Evolutionary conservation across 345 rosid species (phyloP), one percentile per base, ranked within the genome.

Genomic region (Eucalyptus globulus): DNA sequence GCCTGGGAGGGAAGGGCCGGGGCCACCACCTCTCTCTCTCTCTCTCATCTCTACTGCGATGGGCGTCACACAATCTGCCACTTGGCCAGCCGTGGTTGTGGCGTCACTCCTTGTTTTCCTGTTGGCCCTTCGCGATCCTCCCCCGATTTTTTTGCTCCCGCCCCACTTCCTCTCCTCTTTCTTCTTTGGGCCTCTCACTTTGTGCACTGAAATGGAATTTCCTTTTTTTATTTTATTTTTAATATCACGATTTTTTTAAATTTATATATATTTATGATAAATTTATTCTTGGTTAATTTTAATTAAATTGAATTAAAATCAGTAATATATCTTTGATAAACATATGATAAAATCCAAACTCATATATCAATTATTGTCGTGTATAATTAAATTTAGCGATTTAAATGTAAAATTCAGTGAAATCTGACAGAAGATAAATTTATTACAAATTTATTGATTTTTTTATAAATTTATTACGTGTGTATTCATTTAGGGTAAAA

Each of bases 341-440:
- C 5, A 2, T 3, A 53, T 19, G 0, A 0, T 53, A 53, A 53
- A 53, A 53, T 53, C 10, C 0, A 53, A 53, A 53, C 0, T 0
- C 0, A 53, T 53, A 51, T 1, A 17, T 53, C 0, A 0, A 7
- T 53, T 19, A 53, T 0, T 19, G 0, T 51, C 0, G 0, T 3
- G 0, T 3, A 4, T 53, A 19, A 53, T 53, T 53, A 53, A 53
- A 53, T 53, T 53, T 53, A 53, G 0, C 0, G 0, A 53, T 53
- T 53, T 53, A 53, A 21, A 21, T 2, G 5, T 1, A 53, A 53
- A 53, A 7, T 53, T 19, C 56, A 51, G 2, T 0, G 0, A 53
- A 17, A 53, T 19, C 0, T 53, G 2, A 19, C 2, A 3, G 22
- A 7, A 0, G 0, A 1, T 19, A 53, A 53, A 8, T 53, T 53